Evolutionary conservation across 768 basidiomycete species (phyloP).

Genomic region (Hortiboletus campestris): DNA sequence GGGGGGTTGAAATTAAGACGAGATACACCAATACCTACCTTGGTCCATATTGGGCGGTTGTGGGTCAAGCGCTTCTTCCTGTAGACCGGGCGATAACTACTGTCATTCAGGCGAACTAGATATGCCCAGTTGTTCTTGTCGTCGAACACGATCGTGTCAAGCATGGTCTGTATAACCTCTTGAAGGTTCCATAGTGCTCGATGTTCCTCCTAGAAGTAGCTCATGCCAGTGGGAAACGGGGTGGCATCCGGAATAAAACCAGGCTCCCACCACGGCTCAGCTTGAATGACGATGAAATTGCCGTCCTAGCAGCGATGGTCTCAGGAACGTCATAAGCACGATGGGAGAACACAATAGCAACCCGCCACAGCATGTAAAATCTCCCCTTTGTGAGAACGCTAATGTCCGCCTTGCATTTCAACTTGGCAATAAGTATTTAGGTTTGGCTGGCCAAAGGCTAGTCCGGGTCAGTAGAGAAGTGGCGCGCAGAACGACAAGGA

Average conservation of each 20-base stretch:
- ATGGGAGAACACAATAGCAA: slow-evolving; percentile 1
- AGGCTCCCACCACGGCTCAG: slow-evolving; percentile 28
- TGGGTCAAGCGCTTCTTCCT: slow-evolving; percentile 19
- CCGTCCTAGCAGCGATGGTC: slow-evolving; percentile 20
- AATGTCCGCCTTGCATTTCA: slow-evolving; percentile 27
- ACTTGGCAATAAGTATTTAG: slow-evolving; percentile 19
- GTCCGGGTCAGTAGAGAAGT: slow-evolving; percentile 4
- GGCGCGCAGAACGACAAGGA: slow-evolving; percentile 14
- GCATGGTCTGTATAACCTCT: slow-evolving; percentile 35
- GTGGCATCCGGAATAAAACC: neutral
- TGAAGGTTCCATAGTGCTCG: slow-evolving; percentile 23
- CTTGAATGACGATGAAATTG: slow-evolving; percentile 28
- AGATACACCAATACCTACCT: slow-evolving; percentile 14
- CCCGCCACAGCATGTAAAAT: slow-evolving; percentile 30
- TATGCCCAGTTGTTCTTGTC: slow-evolving; percentile 35
- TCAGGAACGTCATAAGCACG: slow-evolving; percentile 4
- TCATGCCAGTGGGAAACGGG: neutral
- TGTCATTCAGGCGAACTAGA: slow-evolving; percentile 30
- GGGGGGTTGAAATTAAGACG: neutral
- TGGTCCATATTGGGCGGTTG: slow-evolving; percentile 30
- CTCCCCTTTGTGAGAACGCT: slow-evolving; percentile 10
- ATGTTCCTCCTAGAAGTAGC: slow-evolving; percentile 14
- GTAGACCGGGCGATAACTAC: slow-evolving; percentile 27
- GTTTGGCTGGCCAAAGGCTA: slow-evolving; percentile 9
- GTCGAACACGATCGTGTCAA: slow-evolving; percentile 30